Evolutionary conservation across 257 asterid genomes (phyloP).

Genomic region (Capsicum pubescens): DNA sequence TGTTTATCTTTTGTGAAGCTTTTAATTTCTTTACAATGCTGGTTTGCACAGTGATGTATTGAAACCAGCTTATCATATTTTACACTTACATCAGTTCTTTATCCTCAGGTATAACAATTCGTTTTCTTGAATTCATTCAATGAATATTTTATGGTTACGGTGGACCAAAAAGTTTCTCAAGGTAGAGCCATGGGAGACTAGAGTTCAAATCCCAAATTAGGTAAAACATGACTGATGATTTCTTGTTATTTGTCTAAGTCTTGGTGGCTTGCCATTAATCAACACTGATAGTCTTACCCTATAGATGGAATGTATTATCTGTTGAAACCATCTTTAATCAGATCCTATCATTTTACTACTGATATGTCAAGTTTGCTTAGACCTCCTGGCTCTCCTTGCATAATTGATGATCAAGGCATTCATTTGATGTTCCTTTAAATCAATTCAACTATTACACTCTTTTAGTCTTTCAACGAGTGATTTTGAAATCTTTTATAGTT

Average conservation of each 20-base stretch:
- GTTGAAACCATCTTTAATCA: not conserved
- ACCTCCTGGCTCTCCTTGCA: not conserved
- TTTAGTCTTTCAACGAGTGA: not conserved
- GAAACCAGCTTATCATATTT: conserved; percentile 9
- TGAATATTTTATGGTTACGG: not conserved
- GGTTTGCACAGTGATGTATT: not conserved
- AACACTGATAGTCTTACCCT: not conserved
- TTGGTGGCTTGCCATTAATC: not conserved
- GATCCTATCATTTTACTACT: conserved; percentile 8
- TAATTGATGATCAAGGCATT: not conserved
- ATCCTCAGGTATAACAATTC: not conserved
- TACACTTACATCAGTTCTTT: not conserved
- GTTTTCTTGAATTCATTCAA: conserved; percentile 18
- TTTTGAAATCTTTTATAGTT: not conserved
- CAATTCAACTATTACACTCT: not conserved
- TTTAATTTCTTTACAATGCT: not conserved
- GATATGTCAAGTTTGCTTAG: not conserved
- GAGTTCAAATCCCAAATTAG: not conserved
- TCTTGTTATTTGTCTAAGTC: not conserved
- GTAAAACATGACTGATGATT: not conserved
- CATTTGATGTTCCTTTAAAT: not conserved
- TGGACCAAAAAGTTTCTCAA: conserved; percentile 17
- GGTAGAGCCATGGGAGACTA: conserved; percentile 1
- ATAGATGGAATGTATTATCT: not conserved
- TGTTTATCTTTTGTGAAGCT: not conserved